These are phyloP conservation scores for Salix caprea DNA, from an alignment of 345 rosid species.

Conservation along the genomic window DNA sequence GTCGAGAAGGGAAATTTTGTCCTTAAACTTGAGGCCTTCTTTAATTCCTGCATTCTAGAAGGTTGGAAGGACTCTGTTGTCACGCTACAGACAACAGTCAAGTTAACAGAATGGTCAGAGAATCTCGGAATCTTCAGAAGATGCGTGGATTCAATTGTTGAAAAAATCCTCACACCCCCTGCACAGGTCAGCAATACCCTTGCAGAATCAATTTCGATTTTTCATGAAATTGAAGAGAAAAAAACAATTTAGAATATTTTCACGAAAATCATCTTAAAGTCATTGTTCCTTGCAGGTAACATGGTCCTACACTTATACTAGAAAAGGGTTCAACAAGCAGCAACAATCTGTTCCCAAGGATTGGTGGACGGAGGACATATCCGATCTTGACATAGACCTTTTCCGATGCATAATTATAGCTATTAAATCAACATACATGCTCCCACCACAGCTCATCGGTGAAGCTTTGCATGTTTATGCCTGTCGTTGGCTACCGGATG, in stretches of 20 bases:
- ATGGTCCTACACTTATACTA: conserved; percentile 87
- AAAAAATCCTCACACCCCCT: conserved; percentile 74
- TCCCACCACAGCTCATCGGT: conserved; percentile 80
- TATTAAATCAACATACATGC: conserved; percentile 51
- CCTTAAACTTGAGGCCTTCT: conserved; percentile 79
- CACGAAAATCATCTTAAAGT: background rate
- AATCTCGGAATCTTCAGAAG: conserved; percentile 74
- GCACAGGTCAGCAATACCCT: conserved; percentile 45
- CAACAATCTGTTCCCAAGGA: conserved; percentile 73
- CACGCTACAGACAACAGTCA: conserved; percentile 58
- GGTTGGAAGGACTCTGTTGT: conserved; percentile 96
- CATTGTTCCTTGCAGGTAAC: conserved; percentile 53
- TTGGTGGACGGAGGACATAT: conserved; percentile 98
- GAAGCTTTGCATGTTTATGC: conserved; percentile 96
- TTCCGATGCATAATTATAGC: conserved; percentile 71
- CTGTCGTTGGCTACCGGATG: conserved; percentile 80
- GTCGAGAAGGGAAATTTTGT: conserved; percentile 75
- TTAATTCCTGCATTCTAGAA: conserved; percentile 79
- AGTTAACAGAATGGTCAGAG: conserved; percentile 82
- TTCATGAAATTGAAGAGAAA: background rate
- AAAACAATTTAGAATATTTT: background rate
- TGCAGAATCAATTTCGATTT: background rate
- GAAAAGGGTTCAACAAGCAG: conserved; percentile 63
- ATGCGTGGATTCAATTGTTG: conserved; percentile 78
- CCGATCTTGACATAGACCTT: conserved; percentile 85